Evolutionary conservation across 2,329 filamentous ascomycete species (phyloP).

Genomic region (Torrubiella hemipterigena): DNA sequence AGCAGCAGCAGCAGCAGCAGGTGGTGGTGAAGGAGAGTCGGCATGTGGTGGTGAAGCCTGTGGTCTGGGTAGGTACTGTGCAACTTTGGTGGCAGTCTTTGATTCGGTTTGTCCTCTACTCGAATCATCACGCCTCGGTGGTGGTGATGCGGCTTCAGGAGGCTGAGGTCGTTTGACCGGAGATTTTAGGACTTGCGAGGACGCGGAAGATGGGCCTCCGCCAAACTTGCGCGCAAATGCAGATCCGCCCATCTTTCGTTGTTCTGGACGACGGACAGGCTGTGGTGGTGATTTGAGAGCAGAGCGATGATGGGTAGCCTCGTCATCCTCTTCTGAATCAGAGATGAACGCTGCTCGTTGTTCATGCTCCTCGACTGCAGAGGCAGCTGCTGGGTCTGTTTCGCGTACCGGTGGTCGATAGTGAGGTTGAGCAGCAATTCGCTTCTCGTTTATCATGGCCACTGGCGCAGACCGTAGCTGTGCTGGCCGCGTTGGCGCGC

Average conservation of each 20-base stretch:
- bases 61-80: constrained; percentile 9
- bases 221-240: constrained; percentile 6
- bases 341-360: constrained; percentile 25
- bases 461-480: constrained; percentile 37
- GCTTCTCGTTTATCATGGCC: constrained; percentile 41
- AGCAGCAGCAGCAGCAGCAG: constrained; percentile 6
- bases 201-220: neutral
- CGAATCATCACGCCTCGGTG: constrained; percentile 4
- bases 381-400: constrained; percentile 8
- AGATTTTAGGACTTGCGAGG: constrained; percentile 4
- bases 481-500: constrained; percentile 14
- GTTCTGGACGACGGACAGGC: neutral
- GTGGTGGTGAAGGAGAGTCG: neutral
- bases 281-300: constrained; percentile 4
- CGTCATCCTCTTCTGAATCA: constrained; percentile 22
- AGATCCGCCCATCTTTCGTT: neutral
- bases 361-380: constrained; percentile 18
- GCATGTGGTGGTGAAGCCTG: constrained; percentile 11
- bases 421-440: constrained; percentile 27
- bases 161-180: constrained; percentile 3
- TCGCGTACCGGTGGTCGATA: constrained; percentile 14
- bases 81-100: constrained; percentile 6
- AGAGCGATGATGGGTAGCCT: constrained; percentile 7
- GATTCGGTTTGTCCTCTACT: neutral
- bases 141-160: constrained; percentile 2